phyloP scores from a whole-genome alignment of 2,329 filamentous ascomycete genomes.

The Biscogniauxia mediterranea region DNA sequence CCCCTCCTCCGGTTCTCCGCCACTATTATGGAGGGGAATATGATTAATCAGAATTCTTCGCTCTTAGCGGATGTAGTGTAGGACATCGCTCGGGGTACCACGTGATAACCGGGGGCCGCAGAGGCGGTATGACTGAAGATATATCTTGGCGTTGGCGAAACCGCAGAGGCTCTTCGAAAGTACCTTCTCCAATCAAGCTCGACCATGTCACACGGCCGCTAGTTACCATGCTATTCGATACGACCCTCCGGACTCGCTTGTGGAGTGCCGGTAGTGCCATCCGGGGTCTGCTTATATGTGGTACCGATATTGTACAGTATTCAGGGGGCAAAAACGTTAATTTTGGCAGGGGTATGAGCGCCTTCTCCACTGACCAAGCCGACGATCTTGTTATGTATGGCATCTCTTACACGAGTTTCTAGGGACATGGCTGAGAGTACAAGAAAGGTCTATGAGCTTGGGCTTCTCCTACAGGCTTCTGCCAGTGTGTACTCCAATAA shows the following conservation, averaged over 20 bases:
- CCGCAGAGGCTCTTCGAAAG: background rate
- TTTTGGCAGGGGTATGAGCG: background rate
- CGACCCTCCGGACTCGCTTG: background rate
- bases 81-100: background rate
- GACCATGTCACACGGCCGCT: background rate
- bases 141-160: background rate
- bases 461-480: background rate
- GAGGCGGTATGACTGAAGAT: background rate
- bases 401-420: background rate
- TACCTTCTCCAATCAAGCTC: background rate
- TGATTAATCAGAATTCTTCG: background rate
- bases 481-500: background rate
- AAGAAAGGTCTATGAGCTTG: background rate
- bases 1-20: no score
- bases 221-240: background rate
- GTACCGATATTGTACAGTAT: background rate
- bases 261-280: background rate
- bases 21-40: no score
- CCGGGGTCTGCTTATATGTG: background rate
- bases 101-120: background rate
- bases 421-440: background rate
- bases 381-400: background rate
- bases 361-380: no score
- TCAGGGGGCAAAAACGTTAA: background rate
- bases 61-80: background rate